These are phyloP conservation scores for Fusarium miscanthi DNA, from an alignment of 2,329 filamentous ascomycete genomes.

Conservation along the genomic window DNA sequence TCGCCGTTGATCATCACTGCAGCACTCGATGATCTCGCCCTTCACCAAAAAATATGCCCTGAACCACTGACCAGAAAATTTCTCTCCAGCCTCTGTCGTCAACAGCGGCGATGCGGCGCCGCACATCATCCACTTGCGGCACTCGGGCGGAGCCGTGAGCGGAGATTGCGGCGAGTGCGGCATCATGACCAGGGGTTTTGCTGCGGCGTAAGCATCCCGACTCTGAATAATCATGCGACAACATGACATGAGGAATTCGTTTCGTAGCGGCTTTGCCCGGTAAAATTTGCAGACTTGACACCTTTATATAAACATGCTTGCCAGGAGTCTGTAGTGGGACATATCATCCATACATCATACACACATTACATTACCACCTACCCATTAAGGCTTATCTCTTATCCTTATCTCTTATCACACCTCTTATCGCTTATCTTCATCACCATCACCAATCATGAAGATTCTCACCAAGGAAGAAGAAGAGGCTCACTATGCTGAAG, in stretches of 20 bases:
- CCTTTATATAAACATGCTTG: slow-evolving; percentile 24
- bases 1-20: not conserved
- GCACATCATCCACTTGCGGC: slow-evolving; percentile 8
- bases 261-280: slow-evolving; percentile 18
- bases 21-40: rapidly evolving
- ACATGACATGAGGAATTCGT: slow-evolving; percentile 23
- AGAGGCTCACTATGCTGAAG: slow-evolving; percentile 81
- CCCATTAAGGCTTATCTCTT: not conserved
- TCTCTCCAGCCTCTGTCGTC: not conserved
- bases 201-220: slow-evolving; percentile 16
- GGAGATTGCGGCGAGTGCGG: slow-evolving; percentile 1
- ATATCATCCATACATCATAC: slow-evolving; percentile 1
- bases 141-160: slow-evolving; percentile 10
- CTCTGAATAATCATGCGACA: slow-evolving; percentile 21
- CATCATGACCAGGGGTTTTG: not conserved
- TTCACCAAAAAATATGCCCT: not conserved
- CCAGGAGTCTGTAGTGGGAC: slow-evolving; percentile 7
- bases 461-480: slow-evolving; percentile 95
- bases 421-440: not conserved
- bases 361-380: slow-evolving; percentile 11
- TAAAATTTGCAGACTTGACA: not conserved
- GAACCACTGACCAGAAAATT: not conserved
- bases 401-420: slow-evolving; percentile 3
- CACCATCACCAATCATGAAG: slow-evolving; percentile 77
- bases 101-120: not conserved